Base-by-base conservation (phyloP, 2,329 filamentous ascomycete genomes). In the Phoma sp. region DNA sequence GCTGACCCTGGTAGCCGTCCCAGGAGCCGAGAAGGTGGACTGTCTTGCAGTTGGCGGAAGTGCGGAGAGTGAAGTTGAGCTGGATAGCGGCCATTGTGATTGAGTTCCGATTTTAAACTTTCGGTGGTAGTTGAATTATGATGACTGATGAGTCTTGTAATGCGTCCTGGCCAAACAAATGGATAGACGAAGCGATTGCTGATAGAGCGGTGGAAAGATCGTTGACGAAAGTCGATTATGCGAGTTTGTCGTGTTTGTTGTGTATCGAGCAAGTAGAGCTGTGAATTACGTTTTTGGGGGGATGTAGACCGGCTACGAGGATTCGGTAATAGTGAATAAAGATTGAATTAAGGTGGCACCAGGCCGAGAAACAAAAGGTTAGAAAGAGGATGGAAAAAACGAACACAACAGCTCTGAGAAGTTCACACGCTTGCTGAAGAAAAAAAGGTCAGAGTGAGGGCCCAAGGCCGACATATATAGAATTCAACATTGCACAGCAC, bases 21-120 rank as follows among this genome's bases (percentile, higher is more conserved):
- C 93, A 99, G 66, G 93, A 98, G 72, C 93, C 93, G 79, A 98
- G 89, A 67, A 99, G 85, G 77, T 98, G 93, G 75, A 96, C 93
- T 73, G 93, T 93, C 87, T 97, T 96, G 85, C 96, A 91, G 80
- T 92, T 91, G 75, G 91, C 87, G 74, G 93, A 96, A 77, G 96
- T 96, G 82, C 93, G 91, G 78, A 98, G 90, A 78, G 89, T 89
- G 82, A 98, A 98, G 75, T 92, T 93, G 68, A 96, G 88, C 81
- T 97, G 93, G 79, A 95, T 87, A 76, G 91, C 83, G 79, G 93
- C 88, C 91, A 96, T 96, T 81, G 61, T 70, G 68, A 55, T 54
- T 63, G 25, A 42, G 24, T 55, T 55, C 50, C 47, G 52, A 51
- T 62, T 45, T 48, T 60, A 58, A 60, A 61, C 59, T 65, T 71